phyloP scores from a whole-genome alignment of 2,329 filamentous ascomycete genomes.

The Aquanectria penicillioides region DNA sequence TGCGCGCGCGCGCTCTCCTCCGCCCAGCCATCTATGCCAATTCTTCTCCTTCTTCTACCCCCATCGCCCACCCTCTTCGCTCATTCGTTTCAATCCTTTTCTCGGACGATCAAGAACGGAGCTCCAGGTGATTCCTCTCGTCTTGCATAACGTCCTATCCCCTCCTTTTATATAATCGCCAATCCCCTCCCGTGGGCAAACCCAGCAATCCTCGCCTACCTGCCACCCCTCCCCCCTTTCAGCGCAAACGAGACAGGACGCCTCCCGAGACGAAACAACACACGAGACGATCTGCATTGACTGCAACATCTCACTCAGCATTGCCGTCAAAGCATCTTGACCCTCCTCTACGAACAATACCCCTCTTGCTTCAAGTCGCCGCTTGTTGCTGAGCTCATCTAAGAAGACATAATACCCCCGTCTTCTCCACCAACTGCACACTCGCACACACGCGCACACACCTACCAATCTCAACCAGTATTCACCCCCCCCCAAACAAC shows the following conservation, averaged over 20 bases:
- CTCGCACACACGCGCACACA: conserved; percentile 9
- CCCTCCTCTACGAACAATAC: no score
- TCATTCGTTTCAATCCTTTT: conserved; percentile 40
- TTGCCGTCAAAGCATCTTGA: no score
- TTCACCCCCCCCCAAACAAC: conserved; percentile 10
- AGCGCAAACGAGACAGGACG: conserved; percentile 5
- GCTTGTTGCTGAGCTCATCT: no score
- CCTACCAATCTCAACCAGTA: background rate
- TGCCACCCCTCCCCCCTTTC: conserved; percentile 31
- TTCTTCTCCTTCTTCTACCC: background rate
- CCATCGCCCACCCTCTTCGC: conserved; percentile 27
- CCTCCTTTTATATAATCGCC: conserved; percentile 37
- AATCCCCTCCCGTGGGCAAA: background rate
- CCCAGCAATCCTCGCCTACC: background rate
- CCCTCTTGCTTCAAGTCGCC: no score
- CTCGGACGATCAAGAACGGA: conserved; percentile 40
- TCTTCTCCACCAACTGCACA: conserved; percentile 13
- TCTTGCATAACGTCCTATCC: conserved; percentile 33
- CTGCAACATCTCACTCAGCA: conserved; percentile 27
- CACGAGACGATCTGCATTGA: conserved; percentile 35
- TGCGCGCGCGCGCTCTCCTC: background rate
- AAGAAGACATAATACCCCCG: no score
- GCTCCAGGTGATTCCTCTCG: conserved; percentile 41
- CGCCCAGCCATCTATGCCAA: background rate
- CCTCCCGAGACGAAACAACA: conserved; percentile 23